Evolutionary conservation across 2,329 filamentous ascomycete genomes (phyloP), one percentile per base, ranked within the genome.

Genomic region (Acrodontium crateriforme): DNA sequence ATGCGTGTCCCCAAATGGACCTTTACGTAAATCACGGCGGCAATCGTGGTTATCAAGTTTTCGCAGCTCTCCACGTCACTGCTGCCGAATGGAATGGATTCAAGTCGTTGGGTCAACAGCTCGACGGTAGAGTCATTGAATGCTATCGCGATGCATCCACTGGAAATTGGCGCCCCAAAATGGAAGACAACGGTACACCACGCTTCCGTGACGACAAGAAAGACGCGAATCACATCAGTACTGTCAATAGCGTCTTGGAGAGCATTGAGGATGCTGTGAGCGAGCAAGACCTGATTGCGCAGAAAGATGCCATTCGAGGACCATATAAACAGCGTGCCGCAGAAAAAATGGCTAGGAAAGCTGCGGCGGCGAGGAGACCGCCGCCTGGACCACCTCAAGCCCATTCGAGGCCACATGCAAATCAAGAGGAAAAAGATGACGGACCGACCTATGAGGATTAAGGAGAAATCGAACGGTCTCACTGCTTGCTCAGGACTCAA

Each of bases 131-230:
- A 28, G 79, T 98, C 35, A 78, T 95, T 30, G 89, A 98, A 58
- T 94, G 84, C 51, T 83, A 74, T 47, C 73, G 83, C 55, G 83
- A 93, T 47, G 63, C 71, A 2, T 55, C 74, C 32, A 41, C 41
- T 2, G 70, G 70, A 11, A 63, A 75, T 13, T 98, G 89, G 89
- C 73, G 84, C 32, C 81, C 82, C 52, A 66, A 65, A 42, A 46
- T 53, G 9, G 60, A 64, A 32, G 44, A 47, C 16, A 56, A 60
- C 28, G 58, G 58, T 9, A 53, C 53, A 12, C 77, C 89, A 42
- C 74, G 85, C 16, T 87, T 94, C 55, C 70, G 89, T 28, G 85
- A 95, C 46, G 89, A 98, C 55, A 98, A 98, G 59, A 63, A 65
- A 16, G 78, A 93, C 41, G 84, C 81, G 0, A 98, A 98, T 47